Base-by-base conservation (phyloP, 148 eudicot genomes). In the Diospyros lotus region DNA sequence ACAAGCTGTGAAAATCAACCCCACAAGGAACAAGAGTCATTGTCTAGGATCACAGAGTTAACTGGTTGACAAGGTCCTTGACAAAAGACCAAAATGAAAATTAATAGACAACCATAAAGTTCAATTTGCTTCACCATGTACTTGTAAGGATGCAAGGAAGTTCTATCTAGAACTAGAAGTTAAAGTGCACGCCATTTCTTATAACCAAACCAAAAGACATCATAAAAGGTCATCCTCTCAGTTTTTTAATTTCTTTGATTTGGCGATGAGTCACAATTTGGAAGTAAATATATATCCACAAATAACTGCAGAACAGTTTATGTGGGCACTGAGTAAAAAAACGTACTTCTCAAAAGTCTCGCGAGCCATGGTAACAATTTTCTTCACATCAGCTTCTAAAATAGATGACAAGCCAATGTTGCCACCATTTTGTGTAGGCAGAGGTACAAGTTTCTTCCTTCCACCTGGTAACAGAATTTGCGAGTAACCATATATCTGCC, bases 351-450 rank as follows among this genome's bases (percentile, higher is more conserved):
- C 96, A 79, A 82, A 91, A 68, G 94, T 93, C 74, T 87, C 88
- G 44, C 78, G 90, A 69, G 96, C 97, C 97, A 92, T 84, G 75
- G 77, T 82, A 58, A 91, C 96, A 70, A 95, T 90, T 64, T 82
- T 89, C 84, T 86, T 92, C 66, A 83, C 96, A 76, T 95, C 99
- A 84, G 92, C 97, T 82, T 92, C 97, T 74, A 89, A 76, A 78
- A 95, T 64, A 66, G 97, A 89, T 40, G 93, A 84, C 76, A 93
- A 80, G 64, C 99, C 98, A 50, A 69, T 79, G 75, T 82, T 66
- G 58, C 83, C 71, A 58, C 91, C 88, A 83, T 91, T 93, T 80
- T 77, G 90, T 44, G 76, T 63, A 68, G 87, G 81, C 14, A 69
- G 58, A 64, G 82, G 73, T 11, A 66, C 67, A 63, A 82, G 61